A percentile compares a stretch with the other conserved stretches of the same genome.
Evolutionary conservation across 73 alveolate species (phyloP).

Genomic region (Paramecium octaurelia): DNA sequence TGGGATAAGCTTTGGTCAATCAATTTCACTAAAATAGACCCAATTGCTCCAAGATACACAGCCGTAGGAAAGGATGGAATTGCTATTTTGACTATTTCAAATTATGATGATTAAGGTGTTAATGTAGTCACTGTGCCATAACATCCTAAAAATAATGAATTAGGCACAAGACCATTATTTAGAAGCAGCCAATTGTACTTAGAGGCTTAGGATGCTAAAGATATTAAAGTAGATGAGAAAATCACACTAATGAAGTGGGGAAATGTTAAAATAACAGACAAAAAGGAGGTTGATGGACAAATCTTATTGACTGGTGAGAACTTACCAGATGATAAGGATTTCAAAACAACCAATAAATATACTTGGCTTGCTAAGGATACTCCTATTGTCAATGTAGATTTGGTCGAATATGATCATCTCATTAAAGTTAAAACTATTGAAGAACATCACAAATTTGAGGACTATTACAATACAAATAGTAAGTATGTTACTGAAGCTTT

Average conservation of each 20-base stretch:
- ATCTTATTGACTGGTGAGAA: slow-evolving; percentile 24
- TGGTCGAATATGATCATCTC: slow-evolving; percentile 92
- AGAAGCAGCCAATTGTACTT: not conserved
- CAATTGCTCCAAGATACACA: slow-evolving; percentile 85
- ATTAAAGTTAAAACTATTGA: slow-evolving; percentile 86
- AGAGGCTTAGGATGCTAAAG: slow-evolving; percentile 54
- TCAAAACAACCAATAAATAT: slow-evolving; percentile 83
- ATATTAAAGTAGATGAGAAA: slow-evolving; percentile 27
- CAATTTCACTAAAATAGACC: slow-evolving; percentile 84
- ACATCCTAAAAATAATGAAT: slow-evolving; percentile 75
- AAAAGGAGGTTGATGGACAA: slow-evolving; percentile 50
- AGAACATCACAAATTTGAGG: slow-evolving; percentile 81
- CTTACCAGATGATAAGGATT: slow-evolving; percentile 86
- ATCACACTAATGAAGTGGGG: slow-evolving; percentile 62
- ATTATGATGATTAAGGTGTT: slow-evolving; percentile 66
- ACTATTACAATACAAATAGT: slow-evolving; percentile 79
- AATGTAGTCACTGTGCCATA: slow-evolving; percentile 78
- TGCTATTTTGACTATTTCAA: slow-evolving; percentile 68
- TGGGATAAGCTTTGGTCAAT: slow-evolving; percentile 96
- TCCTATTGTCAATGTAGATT: slow-evolving; percentile 67
- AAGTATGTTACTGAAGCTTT: slow-evolving; percentile 81
- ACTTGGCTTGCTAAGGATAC: slow-evolving; percentile 84
- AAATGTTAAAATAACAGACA: slow-evolving; percentile 37
- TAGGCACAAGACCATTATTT: slow-evolving; percentile 47
- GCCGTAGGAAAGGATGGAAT: slow-evolving; percentile 73